Base-by-base conservation (phyloP, 495 filamentous ascomycete species). In the Lasiosphaeria miniovina region DNA sequence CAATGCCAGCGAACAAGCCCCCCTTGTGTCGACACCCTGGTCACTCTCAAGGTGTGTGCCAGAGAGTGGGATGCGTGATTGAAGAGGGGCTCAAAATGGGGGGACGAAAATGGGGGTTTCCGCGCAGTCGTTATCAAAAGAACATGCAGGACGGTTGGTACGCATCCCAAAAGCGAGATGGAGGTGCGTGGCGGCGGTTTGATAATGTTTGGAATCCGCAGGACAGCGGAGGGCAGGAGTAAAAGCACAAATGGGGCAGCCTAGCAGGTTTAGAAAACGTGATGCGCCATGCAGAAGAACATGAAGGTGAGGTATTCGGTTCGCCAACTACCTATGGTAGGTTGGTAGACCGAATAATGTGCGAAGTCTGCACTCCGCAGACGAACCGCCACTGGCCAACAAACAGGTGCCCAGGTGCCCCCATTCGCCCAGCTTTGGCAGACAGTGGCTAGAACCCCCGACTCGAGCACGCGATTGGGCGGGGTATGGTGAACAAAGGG, bases 11-110 rank as follows among this genome's bases (percentile, higher is more conserved):
- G 46, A 38, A 52, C 38, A 34, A 46, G 43, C 56, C 61, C 51
- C 59, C 63, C 52, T 49, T 15, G 32, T 46, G 11, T 40, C 35
- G 46, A 15, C 45, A 50, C 55, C 65, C 56, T 46, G 41, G 63
- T 59, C 59, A 58, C 36, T 45, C 52, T 50, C 60, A 59, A 54
- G 61, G 63, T 46, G 57, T 62, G 61, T 54, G 52, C 57, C 46
- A 64, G 56, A 71, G 68, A 62, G 67, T 69, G 68, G 68, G 68
- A 71, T 69, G 64, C 41, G 65, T 61, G 64, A 60, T 54, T 61
- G 58, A 64, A 38, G 62, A 60, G 61, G 50, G 64, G 62, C 57
- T 59, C 55, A 48, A 35, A 59, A 49, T 35, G 40, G 61, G 60
- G 57, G 50, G 34, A 24, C 24, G 36, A 62, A 48, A 48, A 59